These are phyloP conservation scores for Blastocystis sp. DNA, from an alignment of 352 stramenopile species.

Conservation along the genomic window DNA sequence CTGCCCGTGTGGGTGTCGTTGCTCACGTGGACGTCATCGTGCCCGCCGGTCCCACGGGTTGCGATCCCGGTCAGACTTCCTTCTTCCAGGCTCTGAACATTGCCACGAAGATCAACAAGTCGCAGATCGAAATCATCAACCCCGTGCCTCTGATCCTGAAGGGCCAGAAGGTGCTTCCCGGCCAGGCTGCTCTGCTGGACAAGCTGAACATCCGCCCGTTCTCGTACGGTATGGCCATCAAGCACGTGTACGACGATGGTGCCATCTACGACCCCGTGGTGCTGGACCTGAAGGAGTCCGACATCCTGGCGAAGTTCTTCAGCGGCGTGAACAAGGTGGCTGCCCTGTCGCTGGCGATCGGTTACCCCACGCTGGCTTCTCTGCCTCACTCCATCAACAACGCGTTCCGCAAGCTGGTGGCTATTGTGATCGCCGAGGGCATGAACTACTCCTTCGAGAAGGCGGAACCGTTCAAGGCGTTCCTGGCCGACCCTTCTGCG, in stretches of 20 bases:
- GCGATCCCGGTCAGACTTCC: constrained; percentile 96
- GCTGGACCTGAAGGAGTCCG: constrained; percentile 73
- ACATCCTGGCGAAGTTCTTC: constrained; percentile 92
- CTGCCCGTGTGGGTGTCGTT: constrained; percentile 89
- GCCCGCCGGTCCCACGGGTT: constrained; percentile 92
- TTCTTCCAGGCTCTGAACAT: constrained; percentile 99
- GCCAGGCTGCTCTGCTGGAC: constrained; percentile 93
- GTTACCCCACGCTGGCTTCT: constrained; percentile 88
- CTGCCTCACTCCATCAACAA: constrained; percentile 97
- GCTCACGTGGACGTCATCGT: constrained; percentile 92
- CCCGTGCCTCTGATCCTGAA: constrained; percentile 89
- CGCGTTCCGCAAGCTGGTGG: constrained; percentile 94
- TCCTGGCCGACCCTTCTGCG: constrained; percentile 87
- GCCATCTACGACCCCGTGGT: constrained; percentile 96
- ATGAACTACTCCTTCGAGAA: constrained; percentile 94
- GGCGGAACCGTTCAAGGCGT: constrained; percentile 92
- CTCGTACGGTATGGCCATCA: constrained; percentile 94
- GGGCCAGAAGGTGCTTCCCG: constrained; percentile 94
- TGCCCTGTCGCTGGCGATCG: constrained; percentile 77
- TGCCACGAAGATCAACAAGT: constrained; percentile 98
- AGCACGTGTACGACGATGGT: constrained; percentile 95
- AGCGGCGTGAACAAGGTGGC: constrained; percentile 87
- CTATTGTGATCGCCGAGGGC: constrained; percentile 86
- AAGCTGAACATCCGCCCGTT: constrained; percentile 98
- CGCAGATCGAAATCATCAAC: constrained; percentile 98